phyloP scores from a whole-genome alignment of 306 rosid species.

The Argentina anserina region DNA sequence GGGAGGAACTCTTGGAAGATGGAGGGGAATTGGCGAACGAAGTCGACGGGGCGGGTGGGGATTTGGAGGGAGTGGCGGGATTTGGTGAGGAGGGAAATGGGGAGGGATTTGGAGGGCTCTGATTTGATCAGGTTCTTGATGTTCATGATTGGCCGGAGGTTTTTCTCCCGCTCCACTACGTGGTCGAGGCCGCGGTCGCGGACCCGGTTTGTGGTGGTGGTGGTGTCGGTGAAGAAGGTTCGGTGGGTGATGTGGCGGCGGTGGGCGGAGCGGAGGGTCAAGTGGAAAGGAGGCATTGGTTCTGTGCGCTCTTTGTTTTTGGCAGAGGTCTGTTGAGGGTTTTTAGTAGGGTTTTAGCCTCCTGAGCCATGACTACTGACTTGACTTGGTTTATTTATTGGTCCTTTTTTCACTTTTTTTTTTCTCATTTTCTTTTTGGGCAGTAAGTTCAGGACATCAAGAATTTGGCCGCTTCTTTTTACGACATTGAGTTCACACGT shows the following conservation, averaged over 20 bases:
- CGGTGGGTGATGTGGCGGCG: conserved; percentile 24
- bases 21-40: conserved; percentile 64
- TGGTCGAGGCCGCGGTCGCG: conserved; percentile 93
- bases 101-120: conserved; percentile 77
- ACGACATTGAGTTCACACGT: too few relatives aligned
- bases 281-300: conserved; percentile 21
- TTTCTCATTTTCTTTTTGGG: too few relatives aligned
- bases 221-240: conserved; percentile 40
- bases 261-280: conserved; percentile 29
- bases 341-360: background rate
- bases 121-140: conserved; percentile 52
- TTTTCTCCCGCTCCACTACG: conserved; percentile 74
- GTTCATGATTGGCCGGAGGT: conserved; percentile 47
- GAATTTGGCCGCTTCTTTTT: too few relatives aligned
- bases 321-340: background rate
- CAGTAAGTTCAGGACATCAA: too few relatives aligned
- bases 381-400: too few relatives aligned
- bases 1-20: conserved; percentile 59
- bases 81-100: conserved; percentile 48
- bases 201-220: conserved; percentile 42
- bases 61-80: conserved; percentile 39
- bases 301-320: background rate
- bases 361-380: too few relatives aligned
- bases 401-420: too few relatives aligned
- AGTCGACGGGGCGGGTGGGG: conserved; percentile 65